Evolutionary conservation across 1,284 basidiomycete genomes (phyloP).

Genomic region (Mycena sp.): DNA sequence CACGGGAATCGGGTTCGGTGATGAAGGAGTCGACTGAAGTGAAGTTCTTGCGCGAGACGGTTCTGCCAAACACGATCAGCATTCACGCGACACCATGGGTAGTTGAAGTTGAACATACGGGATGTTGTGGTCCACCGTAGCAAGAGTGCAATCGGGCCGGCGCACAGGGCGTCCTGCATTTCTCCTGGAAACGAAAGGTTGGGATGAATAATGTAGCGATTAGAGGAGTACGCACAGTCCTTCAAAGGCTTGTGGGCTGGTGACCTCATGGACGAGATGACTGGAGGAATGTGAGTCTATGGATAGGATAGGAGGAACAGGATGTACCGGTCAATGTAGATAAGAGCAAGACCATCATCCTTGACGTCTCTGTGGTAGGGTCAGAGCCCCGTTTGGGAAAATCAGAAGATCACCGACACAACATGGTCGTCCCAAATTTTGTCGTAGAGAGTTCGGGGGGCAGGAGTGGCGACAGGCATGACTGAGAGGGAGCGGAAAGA

Average conservation of each 20-base stretch:
- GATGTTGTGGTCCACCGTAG: conserved; percentile 96
- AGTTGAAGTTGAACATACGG: conserved; percentile 75
- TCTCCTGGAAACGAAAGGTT: conserved; percentile 57
- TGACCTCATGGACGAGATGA: conserved; percentile 96
- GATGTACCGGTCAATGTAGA: conserved; percentile 91
- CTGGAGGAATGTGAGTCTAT: conserved; percentile 50
- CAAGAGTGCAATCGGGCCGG: conserved; percentile 93
- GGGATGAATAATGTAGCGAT: conserved; percentile 12
- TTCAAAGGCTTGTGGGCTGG: conserved; percentile 96
- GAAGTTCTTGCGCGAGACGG: conserved; percentile 87
- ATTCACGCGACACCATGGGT: conserved; percentile 6
- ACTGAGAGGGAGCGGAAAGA: neutral
- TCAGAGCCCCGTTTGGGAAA: conserved; percentile 28
- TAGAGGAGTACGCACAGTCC: conserved; percentile 70
- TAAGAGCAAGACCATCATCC: conserved; percentile 86
- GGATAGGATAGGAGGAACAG: conserved; percentile 1
- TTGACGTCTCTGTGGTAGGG: conserved; percentile 65
- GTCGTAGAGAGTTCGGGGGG: conserved; percentile 87
- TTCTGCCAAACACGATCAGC: conserved; percentile 56
- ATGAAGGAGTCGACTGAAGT: conserved; percentile 84
- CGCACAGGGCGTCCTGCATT: conserved; percentile 86
- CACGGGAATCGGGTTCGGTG: conserved; percentile 88
- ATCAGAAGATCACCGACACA: conserved; percentile 63
- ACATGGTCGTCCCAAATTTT: conserved; percentile 98
- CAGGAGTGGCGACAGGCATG: conserved; percentile 66